phyloP scores from a whole-genome alignment of 1,139 yeast species.

The Kazachstania sp. region DNA sequence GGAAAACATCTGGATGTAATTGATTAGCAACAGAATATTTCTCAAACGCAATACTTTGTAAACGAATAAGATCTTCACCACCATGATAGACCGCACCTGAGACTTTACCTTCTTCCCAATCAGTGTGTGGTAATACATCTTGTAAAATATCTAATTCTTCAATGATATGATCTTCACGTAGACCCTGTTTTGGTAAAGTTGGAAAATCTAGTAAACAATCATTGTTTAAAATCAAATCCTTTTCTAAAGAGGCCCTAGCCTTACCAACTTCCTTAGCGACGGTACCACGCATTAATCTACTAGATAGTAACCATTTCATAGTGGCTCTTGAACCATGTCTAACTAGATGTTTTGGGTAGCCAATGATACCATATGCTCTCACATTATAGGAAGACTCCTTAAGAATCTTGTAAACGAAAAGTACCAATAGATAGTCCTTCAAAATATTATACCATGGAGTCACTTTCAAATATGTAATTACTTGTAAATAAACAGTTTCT shows the following conservation, averaged over 20 bases:
- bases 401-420: constrained; percentile 10
- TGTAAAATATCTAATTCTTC: constrained; percentile 43
- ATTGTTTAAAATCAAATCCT: constrained; percentile 46
- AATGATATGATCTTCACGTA: constrained; percentile 38
- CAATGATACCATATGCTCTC: constrained; percentile 38
- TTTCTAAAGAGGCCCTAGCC: constrained; percentile 44
- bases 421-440: constrained; percentile 18
- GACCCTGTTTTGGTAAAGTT: constrained; percentile 49
- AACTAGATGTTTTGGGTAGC: constrained; percentile 21
- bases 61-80: constrained; percentile 58
- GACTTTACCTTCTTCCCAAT: constrained; percentile 77
- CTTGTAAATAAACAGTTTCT: not conserved
- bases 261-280: constrained; percentile 52
- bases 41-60: constrained; percentile 72
- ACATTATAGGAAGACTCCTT: constrained; percentile 8
- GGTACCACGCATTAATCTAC: constrained; percentile 49
- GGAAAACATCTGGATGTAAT: constrained; percentile 93
- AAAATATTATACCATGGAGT: constrained; percentile 16
- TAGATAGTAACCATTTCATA: constrained; percentile 35
- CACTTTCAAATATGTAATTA: constrained; percentile 6
- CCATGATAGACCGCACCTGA: constrained; percentile 98
- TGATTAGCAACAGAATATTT: constrained; percentile 84
- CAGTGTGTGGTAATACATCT: constrained; percentile 48
- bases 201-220: constrained; percentile 39
- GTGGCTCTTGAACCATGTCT: constrained; percentile 18